Percentiles rank a stretch among this genome's conserved stretches.
phyloP scores from a whole-genome alignment of 257 asterid species.

The Solanum peruvianum region DNA sequence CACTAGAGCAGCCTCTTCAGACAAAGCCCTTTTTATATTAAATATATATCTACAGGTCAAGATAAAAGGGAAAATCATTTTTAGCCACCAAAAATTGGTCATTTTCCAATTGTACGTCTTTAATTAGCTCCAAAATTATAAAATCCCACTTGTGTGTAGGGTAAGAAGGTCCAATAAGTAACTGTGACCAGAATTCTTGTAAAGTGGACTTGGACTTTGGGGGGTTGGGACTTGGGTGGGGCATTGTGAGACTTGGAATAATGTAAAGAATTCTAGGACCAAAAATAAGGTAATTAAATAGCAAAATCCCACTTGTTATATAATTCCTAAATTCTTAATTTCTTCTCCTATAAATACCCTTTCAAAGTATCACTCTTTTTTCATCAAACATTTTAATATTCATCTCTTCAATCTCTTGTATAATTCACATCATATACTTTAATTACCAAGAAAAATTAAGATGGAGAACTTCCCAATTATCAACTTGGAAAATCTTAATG shows the following conservation, averaged over 20 bases:
- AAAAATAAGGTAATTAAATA: background rate
- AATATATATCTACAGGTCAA: background rate
- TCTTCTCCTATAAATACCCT: background rate
- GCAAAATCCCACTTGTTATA: background rate
- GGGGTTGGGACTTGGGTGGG: background rate
- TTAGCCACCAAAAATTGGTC: background rate
- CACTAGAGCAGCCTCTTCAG: background rate
- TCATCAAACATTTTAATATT: background rate
- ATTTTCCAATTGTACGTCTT: background rate
- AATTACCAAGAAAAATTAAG: background rate
- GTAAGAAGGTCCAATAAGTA: background rate
- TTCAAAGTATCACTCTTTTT: background rate
- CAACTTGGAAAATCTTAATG: constrained; percentile 4
- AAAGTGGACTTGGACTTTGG: background rate
- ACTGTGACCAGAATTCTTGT: background rate
- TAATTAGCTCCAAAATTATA: background rate
- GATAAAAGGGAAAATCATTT: background rate
- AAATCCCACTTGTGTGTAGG: background rate
- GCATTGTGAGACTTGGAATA: background rate
- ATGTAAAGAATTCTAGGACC: background rate
- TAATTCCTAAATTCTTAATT: background rate
- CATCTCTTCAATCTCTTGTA: background rate
- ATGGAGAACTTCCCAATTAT: constrained; percentile 13
- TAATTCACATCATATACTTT: background rate
- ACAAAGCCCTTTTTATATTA: background rate